Percentiles rank a stretch among this genome's conserved stretches.
These are phyloP conservation scores for Ziziphus jujuba DNA, from an alignment of 306 rosid species.

Conservation along the genomic window DNA sequence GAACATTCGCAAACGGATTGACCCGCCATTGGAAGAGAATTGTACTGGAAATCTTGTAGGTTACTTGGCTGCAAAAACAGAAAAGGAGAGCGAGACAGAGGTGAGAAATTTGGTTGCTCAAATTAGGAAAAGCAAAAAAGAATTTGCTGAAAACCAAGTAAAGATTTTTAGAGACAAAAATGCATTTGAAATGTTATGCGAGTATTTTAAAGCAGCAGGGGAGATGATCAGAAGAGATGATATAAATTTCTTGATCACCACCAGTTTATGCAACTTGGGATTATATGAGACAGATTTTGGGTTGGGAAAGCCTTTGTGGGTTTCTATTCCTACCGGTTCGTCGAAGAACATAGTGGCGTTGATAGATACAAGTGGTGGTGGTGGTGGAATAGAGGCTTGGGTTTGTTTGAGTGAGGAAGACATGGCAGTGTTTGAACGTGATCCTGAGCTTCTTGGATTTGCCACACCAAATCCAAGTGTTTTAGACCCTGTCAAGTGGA, in stretches of 20 bases:
- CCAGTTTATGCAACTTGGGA: conserved; percentile 9
- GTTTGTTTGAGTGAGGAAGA: conserved; percentile 8
- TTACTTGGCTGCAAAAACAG: conserved; percentile 7
- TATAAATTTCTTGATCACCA: neutral
- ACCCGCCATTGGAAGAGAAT: conserved; percentile 22
- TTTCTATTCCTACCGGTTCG: neutral
- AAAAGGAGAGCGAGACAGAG: neutral
- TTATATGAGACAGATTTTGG: conserved; percentile 26
- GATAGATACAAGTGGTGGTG: conserved; percentile 18
- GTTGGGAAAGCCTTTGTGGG: conserved; percentile 30
- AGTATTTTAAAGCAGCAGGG: neutral
- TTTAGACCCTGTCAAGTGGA: neutral
- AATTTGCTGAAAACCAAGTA: neutral
- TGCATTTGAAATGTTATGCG: neutral
- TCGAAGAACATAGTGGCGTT: conserved; percentile 4
- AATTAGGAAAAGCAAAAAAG: conserved; percentile 8
- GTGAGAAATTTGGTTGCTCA: neutral
- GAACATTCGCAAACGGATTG: conserved; percentile 30
- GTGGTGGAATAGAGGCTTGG: conserved; percentile 26
- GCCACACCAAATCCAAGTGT: conserved; percentile 16
- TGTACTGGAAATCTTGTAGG: conserved; percentile 35
- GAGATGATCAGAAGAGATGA: neutral
- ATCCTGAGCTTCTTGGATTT: conserved; percentile 22
- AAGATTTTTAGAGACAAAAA: neutral
- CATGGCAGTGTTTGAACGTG: conserved; percentile 13